Evolutionary conservation across 1,284 basidiomycete genomes (phyloP).

Genomic region (Ceratobasidium sp.): DNA sequence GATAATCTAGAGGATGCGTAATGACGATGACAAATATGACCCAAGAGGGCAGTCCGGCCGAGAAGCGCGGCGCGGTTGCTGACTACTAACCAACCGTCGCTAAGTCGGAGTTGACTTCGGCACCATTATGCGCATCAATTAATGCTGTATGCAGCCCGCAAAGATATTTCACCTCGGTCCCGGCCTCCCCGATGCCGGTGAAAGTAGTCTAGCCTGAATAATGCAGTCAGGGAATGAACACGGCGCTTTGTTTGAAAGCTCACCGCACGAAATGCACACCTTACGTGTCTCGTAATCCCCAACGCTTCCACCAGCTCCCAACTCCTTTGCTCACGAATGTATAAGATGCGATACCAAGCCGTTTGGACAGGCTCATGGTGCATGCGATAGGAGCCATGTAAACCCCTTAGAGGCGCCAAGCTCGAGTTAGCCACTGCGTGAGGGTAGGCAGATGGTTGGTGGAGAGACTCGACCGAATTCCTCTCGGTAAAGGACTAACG

Average conservation of each 20-base stretch:
- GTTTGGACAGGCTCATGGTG: no score
- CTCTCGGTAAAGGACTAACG: no score
- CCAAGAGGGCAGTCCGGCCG: conserved; percentile 25
- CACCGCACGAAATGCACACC: neutral
- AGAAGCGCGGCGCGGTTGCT: neutral
- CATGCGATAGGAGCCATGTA: no score
- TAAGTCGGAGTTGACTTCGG: neutral
- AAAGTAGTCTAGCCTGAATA: neutral
- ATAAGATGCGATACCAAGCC: no score
- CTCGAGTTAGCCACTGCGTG: no score
- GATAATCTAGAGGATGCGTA: conserved; percentile 18
- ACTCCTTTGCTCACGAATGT: no score
- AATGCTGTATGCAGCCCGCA: conserved; percentile 5
- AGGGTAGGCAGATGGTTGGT: no score
- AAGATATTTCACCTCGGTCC: neutral
- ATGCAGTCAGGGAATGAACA: neutral
- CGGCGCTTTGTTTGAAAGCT: neutral
- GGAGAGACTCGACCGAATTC: no score
- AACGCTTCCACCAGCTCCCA: no score
- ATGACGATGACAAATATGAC: neutral
- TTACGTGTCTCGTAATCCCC: no score
- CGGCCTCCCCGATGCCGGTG: neutral
- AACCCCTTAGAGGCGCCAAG: no score
- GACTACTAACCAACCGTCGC: neutral
- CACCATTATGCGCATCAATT: conserved; percentile 17